A percentile compares a stretch with the other conserved stretches of the same genome.
These are phyloP conservation scores for Colletotrichum acutatum DNA, from an alignment of 2,329 filamentous ascomycete species.

Conservation along the genomic window DNA sequence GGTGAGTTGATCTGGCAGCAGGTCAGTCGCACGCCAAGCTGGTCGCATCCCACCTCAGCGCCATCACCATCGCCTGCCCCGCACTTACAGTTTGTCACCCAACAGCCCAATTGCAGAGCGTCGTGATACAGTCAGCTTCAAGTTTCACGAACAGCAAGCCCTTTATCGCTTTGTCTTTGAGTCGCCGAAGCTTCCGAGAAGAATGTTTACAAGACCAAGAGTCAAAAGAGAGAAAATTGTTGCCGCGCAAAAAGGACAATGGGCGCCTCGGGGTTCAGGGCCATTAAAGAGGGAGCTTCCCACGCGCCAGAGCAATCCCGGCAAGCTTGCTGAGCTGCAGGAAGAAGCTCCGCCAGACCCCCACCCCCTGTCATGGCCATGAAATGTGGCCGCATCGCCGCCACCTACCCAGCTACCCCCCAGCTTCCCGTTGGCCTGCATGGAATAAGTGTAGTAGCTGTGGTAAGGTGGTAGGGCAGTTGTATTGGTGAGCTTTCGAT, in stretches of 20 bases:
- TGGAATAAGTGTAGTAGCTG: not conserved
- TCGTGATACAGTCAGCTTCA: not conserved
- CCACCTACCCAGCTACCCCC: not conserved
- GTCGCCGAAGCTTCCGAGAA: not conserved
- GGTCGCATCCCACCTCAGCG: conserved; percentile 12
- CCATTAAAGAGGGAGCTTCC: conserved; percentile 30
- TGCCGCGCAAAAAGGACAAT: not conserved
- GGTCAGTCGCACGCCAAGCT: conserved; percentile 6
- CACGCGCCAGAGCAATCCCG: conserved; percentile 22
- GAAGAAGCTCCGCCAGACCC: conserved; percentile 24
- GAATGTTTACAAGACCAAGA: not conserved
- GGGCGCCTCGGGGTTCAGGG: conserved; percentile 23
- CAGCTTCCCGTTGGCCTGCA: conserved; percentile 31
- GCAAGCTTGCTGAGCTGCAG: conserved; percentile 8
- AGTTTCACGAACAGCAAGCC: conserved; percentile 3
- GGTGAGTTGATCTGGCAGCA: conserved; percentile 10
- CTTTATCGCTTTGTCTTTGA: not conserved
- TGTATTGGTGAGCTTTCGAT: conserved; percentile 16
- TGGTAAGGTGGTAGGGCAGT: not conserved
- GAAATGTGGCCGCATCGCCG: conserved; percentile 26
- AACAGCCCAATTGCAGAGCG: not conserved
- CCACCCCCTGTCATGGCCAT: conserved; percentile 26
- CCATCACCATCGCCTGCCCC: conserved; percentile 14
- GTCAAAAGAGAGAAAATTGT: not conserved
- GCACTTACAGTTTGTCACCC: conserved; percentile 31